Evolutionary conservation across 2,329 filamentous ascomycete species (phyloP), one percentile per base, ranked within the genome.

Genomic region (Fusarium sp.): DNA sequence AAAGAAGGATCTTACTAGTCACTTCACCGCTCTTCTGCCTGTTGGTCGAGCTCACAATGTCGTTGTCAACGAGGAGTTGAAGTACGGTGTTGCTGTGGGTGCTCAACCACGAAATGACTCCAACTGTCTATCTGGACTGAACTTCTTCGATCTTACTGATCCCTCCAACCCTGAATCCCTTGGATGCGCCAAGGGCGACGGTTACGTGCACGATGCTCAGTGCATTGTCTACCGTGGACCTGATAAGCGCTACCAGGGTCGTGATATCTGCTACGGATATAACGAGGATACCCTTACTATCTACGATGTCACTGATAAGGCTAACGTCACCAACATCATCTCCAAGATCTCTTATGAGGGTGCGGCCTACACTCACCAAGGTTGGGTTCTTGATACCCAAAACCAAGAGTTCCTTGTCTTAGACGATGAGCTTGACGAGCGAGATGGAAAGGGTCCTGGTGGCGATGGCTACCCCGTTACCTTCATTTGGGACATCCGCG

Each of bases 191-290:
- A 79, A 80, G 15, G 76, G 80, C 3, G 87, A 89, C 57, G 86
- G 87, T 2, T 89, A 89, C 53, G 86, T 89, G 3, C 87, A 89
- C 70, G 87, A 89, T 62, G 87, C 87, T 1, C 86, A 89, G 72
- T 89, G 86, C 63, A 76, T 89, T 26, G 82, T 84, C 29, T 88
- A 88, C 68, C 81, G 80, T 10, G 86, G 86, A 1, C 85, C 86
- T 1, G 83, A 87, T 62, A 76, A 75, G 24, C 71, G 79, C 24
- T 88, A 84, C 74, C 74, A 77, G 6, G 84, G 82, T 24, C 79
- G 77, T 3, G 84, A 88, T 55, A 86, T 88, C 70, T 88, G 86
- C 81, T 87, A 86, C 71, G 84, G 81, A 61, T 88, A 85, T 78
- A 86, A 87, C 69, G 83, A 85, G 64, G 83, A 85, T 68, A 82